Evolutionary conservation across 2,329 filamentous ascomycete genomes (phyloP).

Genomic region (Colletotrichum sp.): DNA sequence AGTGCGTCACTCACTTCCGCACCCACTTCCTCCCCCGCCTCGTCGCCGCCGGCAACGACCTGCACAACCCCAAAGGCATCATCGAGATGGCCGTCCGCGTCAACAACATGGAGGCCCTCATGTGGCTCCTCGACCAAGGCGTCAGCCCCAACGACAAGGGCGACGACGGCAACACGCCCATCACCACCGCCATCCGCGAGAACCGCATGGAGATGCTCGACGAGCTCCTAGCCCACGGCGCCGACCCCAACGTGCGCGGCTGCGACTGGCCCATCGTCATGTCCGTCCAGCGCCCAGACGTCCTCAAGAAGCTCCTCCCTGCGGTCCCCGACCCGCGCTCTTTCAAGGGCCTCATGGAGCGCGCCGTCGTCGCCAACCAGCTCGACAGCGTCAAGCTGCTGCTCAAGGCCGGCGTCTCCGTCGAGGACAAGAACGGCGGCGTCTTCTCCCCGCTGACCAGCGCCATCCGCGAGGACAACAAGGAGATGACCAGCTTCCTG

Average conservation of each 20-base stretch:
- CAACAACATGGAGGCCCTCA: constrained; percentile 65
- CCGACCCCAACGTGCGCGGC: constrained; percentile 66
- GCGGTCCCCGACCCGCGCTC: constrained; percentile 63
- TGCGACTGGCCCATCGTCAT: constrained; percentile 76
- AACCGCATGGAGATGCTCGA: constrained; percentile 65
- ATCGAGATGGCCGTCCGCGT: constrained; percentile 67
- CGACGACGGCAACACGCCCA: constrained; percentile 62
- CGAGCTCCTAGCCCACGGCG: constrained; percentile 60
- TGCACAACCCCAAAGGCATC: constrained; percentile 67
- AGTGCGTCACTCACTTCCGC: constrained; percentile 71
- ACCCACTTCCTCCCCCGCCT: constrained; percentile 65
- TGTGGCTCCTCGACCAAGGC: constrained; percentile 65
- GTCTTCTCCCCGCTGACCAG: constrained; percentile 75
- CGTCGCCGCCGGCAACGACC: constrained; percentile 64
- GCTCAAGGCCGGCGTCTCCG: constrained; percentile 66
- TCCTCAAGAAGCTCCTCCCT: constrained; percentile 64
- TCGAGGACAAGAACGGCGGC: constrained; percentile 75
- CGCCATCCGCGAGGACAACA: constrained; percentile 67
- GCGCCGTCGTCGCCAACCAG: constrained; percentile 70
- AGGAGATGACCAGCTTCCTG: constrained; percentile 65
- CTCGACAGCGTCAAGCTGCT: constrained; percentile 71
- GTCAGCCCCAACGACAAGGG: constrained; percentile 66
- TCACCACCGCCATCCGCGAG: constrained; percentile 70
- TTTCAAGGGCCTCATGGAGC: constrained; percentile 71
- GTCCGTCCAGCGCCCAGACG: constrained; percentile 65